Conservation (phyloP, 306 rosid genomes). For the Vicia faba region DNA sequence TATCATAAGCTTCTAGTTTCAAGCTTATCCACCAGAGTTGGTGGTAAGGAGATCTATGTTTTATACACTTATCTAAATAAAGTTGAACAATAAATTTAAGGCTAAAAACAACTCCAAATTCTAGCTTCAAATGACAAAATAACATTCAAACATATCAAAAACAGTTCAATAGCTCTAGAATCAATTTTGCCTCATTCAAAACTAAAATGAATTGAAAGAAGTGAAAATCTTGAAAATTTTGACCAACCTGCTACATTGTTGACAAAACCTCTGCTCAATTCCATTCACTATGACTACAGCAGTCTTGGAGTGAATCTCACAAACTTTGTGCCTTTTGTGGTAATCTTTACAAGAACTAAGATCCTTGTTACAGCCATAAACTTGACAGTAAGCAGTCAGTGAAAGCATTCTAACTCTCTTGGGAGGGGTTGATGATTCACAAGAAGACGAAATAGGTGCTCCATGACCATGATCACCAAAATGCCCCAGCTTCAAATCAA, state of each 20-base stretch:
- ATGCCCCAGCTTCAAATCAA: slow-evolving; percentile 80
- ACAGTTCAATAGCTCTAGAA: not conserved
- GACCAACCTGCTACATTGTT: slow-evolving; percentile 92
- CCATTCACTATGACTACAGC: slow-evolving; percentile 78
- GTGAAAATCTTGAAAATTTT: slow-evolving; percentile 18
- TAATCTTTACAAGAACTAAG: slow-evolving; percentile 79
- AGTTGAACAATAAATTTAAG: not conserved
- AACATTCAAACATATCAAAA: not conserved
- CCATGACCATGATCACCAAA: slow-evolving; percentile 59
- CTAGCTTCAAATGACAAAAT: not conserved
- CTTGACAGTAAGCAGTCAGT: slow-evolving; percentile 71
- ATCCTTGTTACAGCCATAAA: slow-evolving; percentile 86
- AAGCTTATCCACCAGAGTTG: not conserved
- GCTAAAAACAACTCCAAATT: not conserved
- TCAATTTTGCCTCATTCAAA: not conserved
- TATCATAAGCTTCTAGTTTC: slow-evolving; percentile 30
- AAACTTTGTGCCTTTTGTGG: slow-evolving; percentile 92
- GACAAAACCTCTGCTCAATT: slow-evolving; percentile 87
- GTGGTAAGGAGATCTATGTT: not conserved
- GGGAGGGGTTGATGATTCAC: slow-evolving; percentile 61
- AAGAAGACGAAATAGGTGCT: slow-evolving; percentile 55
- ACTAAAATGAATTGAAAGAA: not conserved
- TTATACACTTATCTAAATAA: not conserved
- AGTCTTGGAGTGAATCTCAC: slow-evolving; percentile 91
- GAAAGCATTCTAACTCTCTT: slow-evolving; percentile 59